Evolutionary conservation across 257 asterid genomes (phyloP).

Genomic region (Solanum chiquidenum): DNA sequence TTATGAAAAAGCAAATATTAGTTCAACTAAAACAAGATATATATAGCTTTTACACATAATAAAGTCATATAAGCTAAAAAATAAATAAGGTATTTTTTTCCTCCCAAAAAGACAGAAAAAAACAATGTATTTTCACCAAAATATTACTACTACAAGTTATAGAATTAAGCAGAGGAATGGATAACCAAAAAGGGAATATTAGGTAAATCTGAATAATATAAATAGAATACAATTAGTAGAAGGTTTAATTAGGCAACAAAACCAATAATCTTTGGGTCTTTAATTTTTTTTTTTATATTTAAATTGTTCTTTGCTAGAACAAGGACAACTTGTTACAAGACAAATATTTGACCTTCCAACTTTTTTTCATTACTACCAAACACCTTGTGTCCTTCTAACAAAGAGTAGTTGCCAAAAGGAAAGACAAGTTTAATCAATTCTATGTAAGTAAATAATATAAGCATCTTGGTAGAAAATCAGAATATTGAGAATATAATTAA

Average conservation of each 20-base stretch:
- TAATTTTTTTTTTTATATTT: too few species aligned
- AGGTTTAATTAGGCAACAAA: neutral
- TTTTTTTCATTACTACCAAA: neutral
- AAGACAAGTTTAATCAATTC: too few species aligned
- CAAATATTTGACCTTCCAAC: neutral
- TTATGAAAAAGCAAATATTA: neutral
- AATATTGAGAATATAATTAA: too few species aligned
- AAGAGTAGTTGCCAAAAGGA: neutral
- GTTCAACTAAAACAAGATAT: neutral
- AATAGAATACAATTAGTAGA: neutral
- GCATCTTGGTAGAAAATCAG: too few species aligned
- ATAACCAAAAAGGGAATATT: slow-evolving; percentile 8
- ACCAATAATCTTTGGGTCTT: neutral
- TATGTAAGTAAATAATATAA: too few species aligned
- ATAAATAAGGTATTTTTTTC: neutral
- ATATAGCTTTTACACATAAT: neutral
- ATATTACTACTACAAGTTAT: neutral
- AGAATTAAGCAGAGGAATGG: neutral
- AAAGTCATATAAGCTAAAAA: neutral
- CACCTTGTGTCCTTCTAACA: neutral
- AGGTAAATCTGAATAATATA: neutral
- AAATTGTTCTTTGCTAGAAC: neutral
- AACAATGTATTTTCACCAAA: neutral
- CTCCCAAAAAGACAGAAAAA: neutral
- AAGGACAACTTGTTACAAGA: neutral